Evolutionary conservation across 331 rosid genomes (phyloP).

Genomic region (Arachis monticola): DNA sequence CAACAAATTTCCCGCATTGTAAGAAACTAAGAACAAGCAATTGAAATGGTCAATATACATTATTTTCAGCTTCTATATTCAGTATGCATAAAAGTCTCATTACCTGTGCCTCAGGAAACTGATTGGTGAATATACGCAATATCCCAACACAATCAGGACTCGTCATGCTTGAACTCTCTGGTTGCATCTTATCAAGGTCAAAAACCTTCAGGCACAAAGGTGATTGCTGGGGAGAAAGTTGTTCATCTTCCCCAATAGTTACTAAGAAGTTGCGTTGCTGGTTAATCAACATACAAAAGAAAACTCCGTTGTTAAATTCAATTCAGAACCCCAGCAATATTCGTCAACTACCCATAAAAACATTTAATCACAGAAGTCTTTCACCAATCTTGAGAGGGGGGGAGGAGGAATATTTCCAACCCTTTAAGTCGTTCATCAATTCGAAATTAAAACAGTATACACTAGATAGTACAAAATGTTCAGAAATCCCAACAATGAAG

Average conservation of each 20-base stretch:
- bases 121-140: conserved; percentile 89
- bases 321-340: conserved; percentile 15
- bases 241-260: conserved; percentile 88
- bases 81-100: conserved; percentile 21
- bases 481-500: conserved; percentile 25
- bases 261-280: conserved; percentile 92
- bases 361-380: not conserved
- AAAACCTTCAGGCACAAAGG: conserved; percentile 90
- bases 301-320: conserved; percentile 33
- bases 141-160: conserved; percentile 97
- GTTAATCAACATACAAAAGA: conserved; percentile 36
- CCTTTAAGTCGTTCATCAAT: conserved; percentile 20
- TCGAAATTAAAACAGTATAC: not conserved
- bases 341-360: conserved; percentile 11
- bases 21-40: not conserved
- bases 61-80: conserved; percentile 11
- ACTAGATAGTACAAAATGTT: not conserved
- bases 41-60: not conserved
- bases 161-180: conserved; percentile 75
- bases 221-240: conserved; percentile 74
- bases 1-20: conserved; percentile 25
- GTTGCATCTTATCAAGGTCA: conserved; percentile 88
- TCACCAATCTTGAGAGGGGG: not conserved
- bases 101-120: conserved; percentile 93
- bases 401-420: not conserved